Evolutionary conservation across 2,329 filamentous ascomycete genomes (phyloP), one percentile per base, ranked within the genome.

Genomic region (Zarea fungicola): DNA sequence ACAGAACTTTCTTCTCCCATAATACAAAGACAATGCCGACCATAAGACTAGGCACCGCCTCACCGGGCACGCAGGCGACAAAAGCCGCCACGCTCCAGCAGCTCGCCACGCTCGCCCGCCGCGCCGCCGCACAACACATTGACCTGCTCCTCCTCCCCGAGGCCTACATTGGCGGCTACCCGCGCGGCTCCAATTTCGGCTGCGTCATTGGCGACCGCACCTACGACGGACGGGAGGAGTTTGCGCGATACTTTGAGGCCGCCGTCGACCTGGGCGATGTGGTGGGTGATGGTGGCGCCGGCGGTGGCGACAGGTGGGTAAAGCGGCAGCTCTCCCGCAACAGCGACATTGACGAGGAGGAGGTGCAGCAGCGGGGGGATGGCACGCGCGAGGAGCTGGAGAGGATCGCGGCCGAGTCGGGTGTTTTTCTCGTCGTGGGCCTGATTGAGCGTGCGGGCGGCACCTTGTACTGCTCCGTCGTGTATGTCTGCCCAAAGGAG

Each of bases 141-240:
- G 75, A 93, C 63, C 75, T 96, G 42, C 75, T 96, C 23, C 81
- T 96, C 45, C 91, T 96, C 53, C 92, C 92, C 0, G 91, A 97
- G 71, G 91, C 91, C 19, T 96, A 89, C 62, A 77, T 96, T 2
- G 92, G 92, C 40, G 92, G 91, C 1, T 96, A 96, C 63, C 92
- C 92, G 16, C 85, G 91, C 10, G 89, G 85, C 16, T 84, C 84
- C 54, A 73, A 74, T 43, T 96, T 96, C 60, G 90, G 90, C 5
- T 83, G 82, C 40, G 76, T 79, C 2, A 75, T 96, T 6, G 91
- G 91, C 4, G 74, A 76, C 14, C 83, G 91, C 31, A 76, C 78
- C 0, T 71, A 77, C 3, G 71, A 75, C 42, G 91, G 90, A 5
- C 79, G 90, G 16, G 89, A 95, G 22, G 89, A 95, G 60, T 96